Conservation (phyloP, 2,329 filamentous ascomycete genomes). For the Alternaria sp. region DNA sequence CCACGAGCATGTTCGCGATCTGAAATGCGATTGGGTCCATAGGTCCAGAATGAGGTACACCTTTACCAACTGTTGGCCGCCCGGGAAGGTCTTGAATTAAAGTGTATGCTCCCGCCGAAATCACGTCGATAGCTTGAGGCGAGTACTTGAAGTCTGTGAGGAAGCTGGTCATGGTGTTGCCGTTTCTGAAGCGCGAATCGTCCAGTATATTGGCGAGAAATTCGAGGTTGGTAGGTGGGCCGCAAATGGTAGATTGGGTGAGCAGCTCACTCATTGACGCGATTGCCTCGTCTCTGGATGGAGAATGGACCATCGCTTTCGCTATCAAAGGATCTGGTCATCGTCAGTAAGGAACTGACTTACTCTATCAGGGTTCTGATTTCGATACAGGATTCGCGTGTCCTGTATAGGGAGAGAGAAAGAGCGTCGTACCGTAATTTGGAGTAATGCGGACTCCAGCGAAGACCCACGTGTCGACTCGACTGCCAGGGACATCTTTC, state of each 20-base stretch:
- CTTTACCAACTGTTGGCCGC: conserved; percentile 62
- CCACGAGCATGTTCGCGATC: conserved; percentile 65
- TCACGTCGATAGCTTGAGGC: conserved; percentile 61
- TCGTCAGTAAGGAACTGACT: neutral
- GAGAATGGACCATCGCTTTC: conserved; percentile 63
- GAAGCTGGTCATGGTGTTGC: conserved; percentile 64
- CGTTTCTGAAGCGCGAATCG: conserved; percentile 54
- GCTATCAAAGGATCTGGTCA: conserved; percentile 58
- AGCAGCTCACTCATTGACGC: conserved; percentile 54
- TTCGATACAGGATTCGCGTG: neutral
- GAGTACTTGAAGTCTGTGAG: conserved; percentile 58
- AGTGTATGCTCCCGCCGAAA: conserved; percentile 64
- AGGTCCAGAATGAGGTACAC: conserved; percentile 65
- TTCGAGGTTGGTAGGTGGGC: conserved; percentile 64
- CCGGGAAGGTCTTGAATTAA: conserved; percentile 66
- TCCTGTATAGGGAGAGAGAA: neutral
- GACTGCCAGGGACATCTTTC: conserved; percentile 55
- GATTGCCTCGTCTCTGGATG: conserved; percentile 52
- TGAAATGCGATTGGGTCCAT: conserved; percentile 67
- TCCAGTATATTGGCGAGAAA: conserved; percentile 61
- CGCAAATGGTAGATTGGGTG: conserved; percentile 55
- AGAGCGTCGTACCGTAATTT: conserved; percentile 54
- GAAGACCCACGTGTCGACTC: conserved; percentile 70
- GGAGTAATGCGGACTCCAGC: conserved; percentile 63
- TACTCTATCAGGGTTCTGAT: neutral